Percentiles rank a stretch among this genome's conserved stretches.
These are phyloP conservation scores for Penicillium sp. DNA, from an alignment of 2,329 filamentous ascomycete species.

Conservation along the genomic window DNA sequence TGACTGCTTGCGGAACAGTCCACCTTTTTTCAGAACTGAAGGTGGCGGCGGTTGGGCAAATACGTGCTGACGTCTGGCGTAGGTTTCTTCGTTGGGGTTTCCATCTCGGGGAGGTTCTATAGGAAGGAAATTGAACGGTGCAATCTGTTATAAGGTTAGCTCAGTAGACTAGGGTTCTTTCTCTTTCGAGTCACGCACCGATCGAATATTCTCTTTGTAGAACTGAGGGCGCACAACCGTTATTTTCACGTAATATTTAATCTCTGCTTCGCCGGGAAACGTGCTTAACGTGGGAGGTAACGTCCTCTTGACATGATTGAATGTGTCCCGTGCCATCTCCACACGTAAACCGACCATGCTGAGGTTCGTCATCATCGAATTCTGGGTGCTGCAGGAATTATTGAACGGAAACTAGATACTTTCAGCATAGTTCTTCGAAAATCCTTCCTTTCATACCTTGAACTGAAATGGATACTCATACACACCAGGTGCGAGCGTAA, in stretches of 20 bases:
- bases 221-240: slow-evolving; percentile 84
- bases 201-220: slow-evolving; percentile 83
- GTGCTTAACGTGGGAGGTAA: slow-evolving; percentile 86
- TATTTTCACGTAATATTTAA: slow-evolving; percentile 93
- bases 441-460: slow-evolving; percentile 33
- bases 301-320: slow-evolving; percentile 73
- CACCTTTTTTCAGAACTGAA: slow-evolving; percentile 43
- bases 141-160: slow-evolving; percentile 26
- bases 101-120: slow-evolving; percentile 80
- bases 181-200: slow-evolving; percentile 16
- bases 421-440: not conserved
- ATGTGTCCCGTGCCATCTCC: slow-evolving; percentile 42
- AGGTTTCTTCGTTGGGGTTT: slow-evolving; percentile 70
- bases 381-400: slow-evolving; percentile 44
- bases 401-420: slow-evolving; percentile 45
- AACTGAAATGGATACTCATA: slow-evolving; percentile 49
- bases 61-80: slow-evolving; percentile 68
- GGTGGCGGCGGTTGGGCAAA: slow-evolving; percentile 42
- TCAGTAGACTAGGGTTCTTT: not conserved
- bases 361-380: slow-evolving; percentile 44
- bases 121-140: slow-evolving; percentile 79
- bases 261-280: slow-evolving; percentile 81
- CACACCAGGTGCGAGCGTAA: slow-evolving; percentile 43
- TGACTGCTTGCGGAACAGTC: slow-evolving; percentile 53
- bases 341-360: slow-evolving; percentile 43